Evolutionary conservation across 306 rosid species (phyloP).

Genomic region (apple (Malus domestica)): ASM211411v1 NC_041798.1:23676001-23676500

Average conservation of each 20-base stretch:
- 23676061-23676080: slow-evolving; percentile 25
- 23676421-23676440: slow-evolving; percentile 18
- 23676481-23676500: slow-evolving; percentile 23
- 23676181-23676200: slow-evolving; percentile 34
- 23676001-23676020: slow-evolving; percentile 24
- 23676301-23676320: slow-evolving; percentile 18
- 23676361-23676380: slow-evolving; percentile 21
- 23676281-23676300: slow-evolving; percentile 23
- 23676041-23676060: slow-evolving; percentile 12
- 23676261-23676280: slow-evolving; percentile 38
- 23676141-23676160: slow-evolving; percentile 35
- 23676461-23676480: slow-evolving; percentile 17
- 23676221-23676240: slow-evolving; percentile 23
- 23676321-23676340: slow-evolving; percentile 29
- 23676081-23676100: slow-evolving; percentile 33
- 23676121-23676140: slow-evolving; percentile 20
- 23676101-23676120: slow-evolving; percentile 29
- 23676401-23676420: slow-evolving; percentile 16
- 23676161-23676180: slow-evolving; percentile 30
- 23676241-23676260: slow-evolving; percentile 32
- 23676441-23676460: slow-evolving; percentile 15
- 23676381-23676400: slow-evolving; percentile 16
- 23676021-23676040: slow-evolving; percentile 23
- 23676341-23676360: slow-evolving; percentile 7
- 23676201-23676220: slow-evolving; percentile 31